Evolutionary conservation across 495 filamentous ascomycete species (phyloP).

Genomic region (Hyaloscypha hepaticicola): DNA sequence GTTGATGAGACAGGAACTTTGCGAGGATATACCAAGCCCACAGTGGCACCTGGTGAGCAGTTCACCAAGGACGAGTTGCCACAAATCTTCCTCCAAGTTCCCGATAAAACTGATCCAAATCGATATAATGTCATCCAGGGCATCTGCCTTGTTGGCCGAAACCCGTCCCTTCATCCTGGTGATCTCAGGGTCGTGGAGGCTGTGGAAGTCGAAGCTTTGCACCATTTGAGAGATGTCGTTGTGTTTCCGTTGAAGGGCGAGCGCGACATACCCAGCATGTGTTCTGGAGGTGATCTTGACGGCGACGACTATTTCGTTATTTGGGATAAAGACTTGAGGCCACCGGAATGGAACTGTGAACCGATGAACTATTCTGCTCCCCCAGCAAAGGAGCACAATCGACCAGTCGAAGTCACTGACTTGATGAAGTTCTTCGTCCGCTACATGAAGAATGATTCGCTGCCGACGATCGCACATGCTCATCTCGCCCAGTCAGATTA

Average conservation of each 20-base stretch:
- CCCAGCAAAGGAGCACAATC: slow-evolving; percentile 46
- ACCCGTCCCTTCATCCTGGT: slow-evolving; percentile 92
- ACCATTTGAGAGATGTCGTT: slow-evolving; percentile 78
- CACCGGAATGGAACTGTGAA: slow-evolving; percentile 61
- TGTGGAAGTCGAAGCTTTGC: slow-evolving; percentile 69
- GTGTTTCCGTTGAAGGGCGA: slow-evolving; percentile 86
- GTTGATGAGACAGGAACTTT: slow-evolving; percentile 80
- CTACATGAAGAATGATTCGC: slow-evolving; percentile 89
- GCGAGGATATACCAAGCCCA: slow-evolving; percentile 59
- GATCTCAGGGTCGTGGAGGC: slow-evolving; percentile 88
- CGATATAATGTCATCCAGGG: slow-evolving; percentile 68
- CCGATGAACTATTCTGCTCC: slow-evolving; percentile 72
- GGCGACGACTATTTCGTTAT: slow-evolving; percentile 95
- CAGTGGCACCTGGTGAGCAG: slow-evolving; percentile 20
- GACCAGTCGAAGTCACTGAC: slow-evolving; percentile 63
- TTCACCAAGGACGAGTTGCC: slow-evolving; percentile 56
- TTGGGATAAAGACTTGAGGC: slow-evolving; percentile 81
- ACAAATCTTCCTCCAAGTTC: slow-evolving; percentile 85
- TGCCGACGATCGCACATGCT: slow-evolving; percentile 76
- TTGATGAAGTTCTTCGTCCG: slow-evolving; percentile 83
- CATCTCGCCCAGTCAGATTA: slow-evolving; percentile 79
- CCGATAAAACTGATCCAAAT: slow-evolving; percentile 46
- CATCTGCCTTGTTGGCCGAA: slow-evolving; percentile 81
- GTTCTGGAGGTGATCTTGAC: slow-evolving; percentile 93
- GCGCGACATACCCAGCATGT: slow-evolving; percentile 85